These are phyloP conservation scores for Alternaria panax DNA, from an alignment of 2,329 filamentous ascomycete genomes.

Conservation along the genomic window DNA sequence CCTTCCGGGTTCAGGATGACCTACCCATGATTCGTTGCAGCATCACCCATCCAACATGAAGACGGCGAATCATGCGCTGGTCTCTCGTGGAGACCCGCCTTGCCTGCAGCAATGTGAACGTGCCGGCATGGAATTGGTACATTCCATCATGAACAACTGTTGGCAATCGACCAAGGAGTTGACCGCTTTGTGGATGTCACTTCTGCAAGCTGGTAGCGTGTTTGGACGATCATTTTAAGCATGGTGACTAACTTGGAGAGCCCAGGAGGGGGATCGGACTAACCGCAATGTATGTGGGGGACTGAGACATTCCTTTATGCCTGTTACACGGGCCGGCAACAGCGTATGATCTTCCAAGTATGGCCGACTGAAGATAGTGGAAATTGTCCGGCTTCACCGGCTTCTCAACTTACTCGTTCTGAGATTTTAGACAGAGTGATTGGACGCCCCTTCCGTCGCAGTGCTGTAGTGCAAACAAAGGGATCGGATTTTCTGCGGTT, in stretches of 20 bases:
- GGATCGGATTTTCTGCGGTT: background rate
- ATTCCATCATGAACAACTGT: background rate
- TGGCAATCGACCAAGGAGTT: background rate
- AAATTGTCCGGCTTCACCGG: slow-evolving; percentile 1
- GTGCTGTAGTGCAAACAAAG: background rate
- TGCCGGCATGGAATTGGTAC: background rate
- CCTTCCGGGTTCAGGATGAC: slow-evolving; percentile 5
- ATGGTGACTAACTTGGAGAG: background rate
- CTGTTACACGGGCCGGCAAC: background rate
- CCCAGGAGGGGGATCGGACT: background rate
- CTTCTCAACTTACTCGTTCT: background rate
- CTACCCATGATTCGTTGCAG: slow-evolving; percentile 5
- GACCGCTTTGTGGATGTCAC: background rate
- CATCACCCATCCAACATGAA: background rate
- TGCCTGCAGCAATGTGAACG: background rate
- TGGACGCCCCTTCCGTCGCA: background rate
- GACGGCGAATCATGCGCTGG: background rate
- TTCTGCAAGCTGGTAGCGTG: background rate
- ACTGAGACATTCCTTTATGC: background rate
- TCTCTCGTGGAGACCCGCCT: background rate
- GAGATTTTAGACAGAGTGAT: background rate
- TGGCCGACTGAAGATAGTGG: background rate
- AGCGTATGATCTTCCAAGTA: background rate
- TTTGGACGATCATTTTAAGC: background rate
- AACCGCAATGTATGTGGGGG: background rate